phyloP scores from a whole-genome alignment of 179 eudicot genomes.

The Spergularia azorica region DNA sequence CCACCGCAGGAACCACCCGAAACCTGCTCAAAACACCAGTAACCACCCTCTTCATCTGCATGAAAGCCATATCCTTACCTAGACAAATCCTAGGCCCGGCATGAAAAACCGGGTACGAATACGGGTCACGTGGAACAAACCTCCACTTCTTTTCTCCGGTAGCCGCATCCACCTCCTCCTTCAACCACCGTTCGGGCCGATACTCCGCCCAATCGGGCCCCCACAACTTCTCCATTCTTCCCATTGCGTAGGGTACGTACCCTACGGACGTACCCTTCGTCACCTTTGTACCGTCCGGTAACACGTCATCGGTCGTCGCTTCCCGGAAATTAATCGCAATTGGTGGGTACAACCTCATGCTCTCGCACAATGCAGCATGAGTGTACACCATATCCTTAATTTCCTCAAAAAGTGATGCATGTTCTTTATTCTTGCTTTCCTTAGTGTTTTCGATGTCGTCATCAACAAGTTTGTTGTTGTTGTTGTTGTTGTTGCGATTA shows the following conservation, averaged over 20 bases:
- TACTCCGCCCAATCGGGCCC: slow-evolving; percentile 55
- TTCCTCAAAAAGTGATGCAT: slow-evolving; percentile 34
- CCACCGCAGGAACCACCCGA: slow-evolving; percentile 52
- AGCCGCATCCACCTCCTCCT: slow-evolving; percentile 24
- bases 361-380: slow-evolving; percentile 64
- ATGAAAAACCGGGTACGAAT: slow-evolving; percentile 63
- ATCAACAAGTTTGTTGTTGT: too few species aligned
- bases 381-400: slow-evolving; percentile 59
- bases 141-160: slow-evolving; percentile 32
- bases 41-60: slow-evolving; percentile 72
- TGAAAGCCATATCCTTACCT: slow-evolving; percentile 74
- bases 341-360: slow-evolving; percentile 74
- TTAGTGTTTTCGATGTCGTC: not conserved
- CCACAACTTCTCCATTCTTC: slow-evolving; percentile 61
- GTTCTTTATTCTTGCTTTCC: slow-evolving; percentile 8
- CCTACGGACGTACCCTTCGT: slow-evolving; percentile 55
- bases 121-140: slow-evolving; percentile 48
- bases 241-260: slow-evolving; percentile 72
- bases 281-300: slow-evolving; percentile 61
- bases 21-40: slow-evolving; percentile 50
- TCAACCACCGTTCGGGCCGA: slow-evolving; percentile 64
- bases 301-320: slow-evolving; percentile 43
- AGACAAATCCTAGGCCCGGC: slow-evolving; percentile 75
- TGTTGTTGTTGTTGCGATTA: not conserved
- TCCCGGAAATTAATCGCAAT: slow-evolving; percentile 47